Conservation (phyloP, 1,139 yeast species). For the Blastobotrys arbuscula region DNA sequence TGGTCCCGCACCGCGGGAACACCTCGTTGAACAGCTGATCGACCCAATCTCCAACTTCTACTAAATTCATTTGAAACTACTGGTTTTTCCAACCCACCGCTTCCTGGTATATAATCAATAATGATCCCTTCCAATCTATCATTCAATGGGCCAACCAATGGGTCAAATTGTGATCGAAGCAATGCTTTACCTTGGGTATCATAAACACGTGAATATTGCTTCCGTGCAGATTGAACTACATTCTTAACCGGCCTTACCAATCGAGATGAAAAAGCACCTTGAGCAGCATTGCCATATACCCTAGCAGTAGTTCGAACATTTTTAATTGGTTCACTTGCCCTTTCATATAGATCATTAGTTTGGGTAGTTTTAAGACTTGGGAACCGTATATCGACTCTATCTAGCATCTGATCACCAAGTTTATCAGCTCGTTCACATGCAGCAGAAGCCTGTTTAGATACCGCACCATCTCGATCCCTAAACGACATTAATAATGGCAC, state of each 20-base stretch:
- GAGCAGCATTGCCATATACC: slow-evolving; percentile 29
- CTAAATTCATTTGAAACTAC: slow-evolving; percentile 32
- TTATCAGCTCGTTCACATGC: slow-evolving; percentile 32
- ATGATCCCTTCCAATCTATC: slow-evolving; percentile 45
- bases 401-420: slow-evolving; percentile 34
- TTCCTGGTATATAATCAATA: slow-evolving; percentile 41
- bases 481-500: slow-evolving; percentile 47
- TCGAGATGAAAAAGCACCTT: slow-evolving; percentile 25
- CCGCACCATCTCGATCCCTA: slow-evolving; percentile 33
- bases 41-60: slow-evolving; percentile 31
- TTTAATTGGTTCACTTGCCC: slow-evolving; percentile 32
- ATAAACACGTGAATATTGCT: slow-evolving; percentile 36
- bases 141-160: slow-evolving; percentile 57
- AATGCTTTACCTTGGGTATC: slow-evolving; percentile 59
- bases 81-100: slow-evolving; percentile 31
- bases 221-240: slow-evolving; percentile 30
- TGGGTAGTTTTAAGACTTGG: slow-evolving; percentile 34
- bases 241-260: slow-evolving; percentile 32
- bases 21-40: slow-evolving; percentile 32
- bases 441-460: slow-evolving; percentile 32
- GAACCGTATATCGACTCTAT: slow-evolving; percentile 32
- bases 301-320: slow-evolving; percentile 28
- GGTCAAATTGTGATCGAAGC: slow-evolving; percentile 56
- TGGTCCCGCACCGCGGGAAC: slow-evolving; percentile 30
- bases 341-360: slow-evolving; percentile 33